Evolutionary conservation across 805 yeast species (phyloP).

Genomic region (Wickerhamomyces strasburgensis): DNA sequence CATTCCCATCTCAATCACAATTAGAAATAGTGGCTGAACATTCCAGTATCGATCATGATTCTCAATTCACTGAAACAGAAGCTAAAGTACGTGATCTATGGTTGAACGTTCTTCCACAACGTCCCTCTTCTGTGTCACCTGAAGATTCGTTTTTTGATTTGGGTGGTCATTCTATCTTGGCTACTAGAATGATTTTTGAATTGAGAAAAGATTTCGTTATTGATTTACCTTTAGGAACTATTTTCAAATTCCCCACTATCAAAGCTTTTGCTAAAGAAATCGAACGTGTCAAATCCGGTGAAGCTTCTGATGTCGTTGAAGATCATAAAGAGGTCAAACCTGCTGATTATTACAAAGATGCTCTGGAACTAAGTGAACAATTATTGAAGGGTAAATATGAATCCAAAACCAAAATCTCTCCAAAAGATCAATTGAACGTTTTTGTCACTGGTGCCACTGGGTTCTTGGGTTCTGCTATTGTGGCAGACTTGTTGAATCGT

Average conservation of each 20-base stretch:
- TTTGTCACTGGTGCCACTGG: conserved; percentile 97
- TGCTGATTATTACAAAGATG: conserved; percentile 67
- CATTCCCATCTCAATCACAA: conserved; percentile 90
- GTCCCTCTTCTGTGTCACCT: conserved; percentile 71
- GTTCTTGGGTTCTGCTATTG: conserved; percentile 85
- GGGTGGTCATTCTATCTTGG: conserved; percentile 97
- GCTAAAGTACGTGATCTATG: conserved; percentile 72
- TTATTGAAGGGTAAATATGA: conserved; percentile 41
- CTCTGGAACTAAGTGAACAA: conserved; percentile 42
- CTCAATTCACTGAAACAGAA: conserved; percentile 61
- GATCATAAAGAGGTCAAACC: conserved; percentile 28
- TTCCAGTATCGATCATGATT: conserved; percentile 36
- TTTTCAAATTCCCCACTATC: conserved; percentile 87
- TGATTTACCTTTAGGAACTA: conserved; percentile 84
- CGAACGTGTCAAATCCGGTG: conserved; percentile 38
- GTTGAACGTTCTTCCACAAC: conserved; percentile 78
- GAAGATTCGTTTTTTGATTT: conserved; percentile 92
- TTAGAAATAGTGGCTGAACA: conserved; percentile 67
- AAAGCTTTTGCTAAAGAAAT: conserved; percentile 72
- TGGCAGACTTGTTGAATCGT: conserved; percentile 69
- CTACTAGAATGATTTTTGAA: conserved; percentile 94
- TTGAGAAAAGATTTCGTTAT: conserved; percentile 72
- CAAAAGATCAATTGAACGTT: conserved; percentile 44
- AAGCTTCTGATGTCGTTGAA: conserved; percentile 18
- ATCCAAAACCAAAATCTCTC: conserved; percentile 35